Percentiles rank a stretch among this genome's conserved stretches.
Conservation (phyloP, 1,284 basidiomycete genomes). For the Austropuccinia psidii region DNA sequence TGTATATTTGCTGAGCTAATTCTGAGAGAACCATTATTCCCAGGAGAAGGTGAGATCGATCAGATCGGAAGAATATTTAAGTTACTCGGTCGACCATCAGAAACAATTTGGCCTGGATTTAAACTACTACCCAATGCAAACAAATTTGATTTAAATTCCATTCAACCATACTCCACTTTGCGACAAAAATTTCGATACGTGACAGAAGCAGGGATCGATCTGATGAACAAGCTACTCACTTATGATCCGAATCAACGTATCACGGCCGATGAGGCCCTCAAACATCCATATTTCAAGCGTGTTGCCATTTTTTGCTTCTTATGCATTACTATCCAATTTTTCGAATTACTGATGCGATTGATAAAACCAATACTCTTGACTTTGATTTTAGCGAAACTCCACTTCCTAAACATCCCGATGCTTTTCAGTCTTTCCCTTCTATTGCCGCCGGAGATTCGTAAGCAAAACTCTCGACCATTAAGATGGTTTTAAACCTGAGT, state of each 20-base stretch:
- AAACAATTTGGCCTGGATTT: slow-evolving; percentile 78
- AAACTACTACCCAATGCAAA: slow-evolving; percentile 67
- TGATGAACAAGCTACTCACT: slow-evolving; percentile 70
- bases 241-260: slow-evolving; percentile 83
- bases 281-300: slow-evolving; percentile 86
- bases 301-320: slow-evolving; percentile 43
- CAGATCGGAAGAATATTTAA: slow-evolving; percentile 72
- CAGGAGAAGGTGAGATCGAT: slow-evolving; percentile 90
- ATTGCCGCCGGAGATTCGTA: slow-evolving; percentile 93
- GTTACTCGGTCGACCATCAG: slow-evolving; percentile 79
- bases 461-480: not conserved
- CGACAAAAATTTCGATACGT: slow-evolving; percentile 63
- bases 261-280: slow-evolving; percentile 73
- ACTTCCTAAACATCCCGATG: slow-evolving; percentile 89
- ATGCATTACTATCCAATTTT: not conserved
- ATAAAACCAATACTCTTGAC: slow-evolving; percentile 6
- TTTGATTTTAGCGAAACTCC: slow-evolving; percentile 67
- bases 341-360: slow-evolving; percentile 25
- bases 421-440: slow-evolving; percentile 93
- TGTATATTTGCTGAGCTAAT: slow-evolving; percentile 98
- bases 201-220: slow-evolving; percentile 72
- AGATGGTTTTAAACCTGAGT: not conserved
- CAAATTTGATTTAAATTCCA: slow-evolving; percentile 58
- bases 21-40: slow-evolving; percentile 84
- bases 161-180: slow-evolving; percentile 50